Base-by-base conservation (phyloP, 352 stramenopile genomes). In the Phytophthora constricta region DNA sequence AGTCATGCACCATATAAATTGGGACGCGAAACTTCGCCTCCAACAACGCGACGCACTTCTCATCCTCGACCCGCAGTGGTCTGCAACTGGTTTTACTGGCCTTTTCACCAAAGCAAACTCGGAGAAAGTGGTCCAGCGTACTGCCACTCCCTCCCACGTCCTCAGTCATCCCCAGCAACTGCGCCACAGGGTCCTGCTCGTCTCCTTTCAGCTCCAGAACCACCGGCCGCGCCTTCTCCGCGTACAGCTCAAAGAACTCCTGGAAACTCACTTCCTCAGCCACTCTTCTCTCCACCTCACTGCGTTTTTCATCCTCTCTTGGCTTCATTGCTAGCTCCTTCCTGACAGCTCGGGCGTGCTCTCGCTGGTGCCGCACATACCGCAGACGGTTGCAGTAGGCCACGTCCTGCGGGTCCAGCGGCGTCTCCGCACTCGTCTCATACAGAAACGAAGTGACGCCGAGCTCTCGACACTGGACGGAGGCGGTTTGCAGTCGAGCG, bases 161-260 rank as follows among this genome's bases (percentile, higher is more conserved):
- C 1, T 58, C 66, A 23, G 8, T 49, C 5, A 72, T 48, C 10
- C 70, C 66, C 47, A 79, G 27, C 13, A 73, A 28, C 26, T 71
- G 37, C 19, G 25, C 58, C 31, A 58, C 45, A 2, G 55, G 26
- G 45, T 68, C 41, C 43, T 65, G 52, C 26, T 26, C 49, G 34
- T 60, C 51, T 3, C 55, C 54, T 10, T 47, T 37, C 5, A 62
- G 23, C 17, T 70, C 54, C 19, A 90, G 55, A 41, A 92, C 20
- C 20, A 87, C 57, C 1, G 84, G 78, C 17, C 43, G 46, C 17
- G 49, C 22, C 8, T 62, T 58, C 68, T 78, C 72, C 3, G 77
- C 80, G 52, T 79, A 90, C 33, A 66, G 68, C 63, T 89, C 79
- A 48, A 92, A 89, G 64, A 92, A 92, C 45, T 73, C 71, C 54